Conservation (phyloP, 805 yeast genomes). For the Candida andamanensis region DNA sequence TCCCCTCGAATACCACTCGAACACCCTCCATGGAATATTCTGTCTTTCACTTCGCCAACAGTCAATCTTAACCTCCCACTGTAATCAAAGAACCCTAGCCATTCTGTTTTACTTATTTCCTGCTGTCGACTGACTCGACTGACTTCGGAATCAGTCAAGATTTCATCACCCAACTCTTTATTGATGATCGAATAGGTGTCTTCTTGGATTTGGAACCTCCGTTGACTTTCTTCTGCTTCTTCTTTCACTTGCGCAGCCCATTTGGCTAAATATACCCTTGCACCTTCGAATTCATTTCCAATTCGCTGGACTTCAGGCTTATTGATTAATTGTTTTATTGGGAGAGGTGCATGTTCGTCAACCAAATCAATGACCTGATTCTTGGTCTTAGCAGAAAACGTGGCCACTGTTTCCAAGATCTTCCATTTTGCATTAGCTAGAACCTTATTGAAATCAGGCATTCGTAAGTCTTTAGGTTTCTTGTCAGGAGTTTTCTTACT, state of each 20-base stretch:
- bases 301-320: constrained; percentile 78
- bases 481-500: constrained; percentile 4
- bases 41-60: constrained; percentile 68
- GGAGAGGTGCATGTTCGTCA: constrained; percentile 57
- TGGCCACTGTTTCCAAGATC: constrained; percentile 77
- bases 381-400: constrained; percentile 49
- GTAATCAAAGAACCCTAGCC: constrained; percentile 80
- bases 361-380: constrained; percentile 60
- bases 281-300: constrained; percentile 89
- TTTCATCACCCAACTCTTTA: constrained; percentile 57
- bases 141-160: constrained; percentile 56
- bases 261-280: constrained; percentile 85
- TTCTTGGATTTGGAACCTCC: constrained; percentile 49
- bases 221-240: constrained; percentile 66
- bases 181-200: constrained; percentile 54
- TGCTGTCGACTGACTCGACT: constrained; percentile 58
- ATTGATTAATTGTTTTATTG: constrained; percentile 53
- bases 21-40: constrained; percentile 89
- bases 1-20: constrained; percentile 52
- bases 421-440: constrained; percentile 79
- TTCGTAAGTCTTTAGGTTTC: constrained; percentile 4
- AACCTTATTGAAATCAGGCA: constrained; percentile 42
- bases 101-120: constrained; percentile 65
- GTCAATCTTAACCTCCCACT: constrained; percentile 73
- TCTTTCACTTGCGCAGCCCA: constrained; percentile 96